These are phyloP conservation scores for Russula olivacea DNA, from an alignment of 768 basidiomycete genomes.

Conservation along the genomic window DNA sequence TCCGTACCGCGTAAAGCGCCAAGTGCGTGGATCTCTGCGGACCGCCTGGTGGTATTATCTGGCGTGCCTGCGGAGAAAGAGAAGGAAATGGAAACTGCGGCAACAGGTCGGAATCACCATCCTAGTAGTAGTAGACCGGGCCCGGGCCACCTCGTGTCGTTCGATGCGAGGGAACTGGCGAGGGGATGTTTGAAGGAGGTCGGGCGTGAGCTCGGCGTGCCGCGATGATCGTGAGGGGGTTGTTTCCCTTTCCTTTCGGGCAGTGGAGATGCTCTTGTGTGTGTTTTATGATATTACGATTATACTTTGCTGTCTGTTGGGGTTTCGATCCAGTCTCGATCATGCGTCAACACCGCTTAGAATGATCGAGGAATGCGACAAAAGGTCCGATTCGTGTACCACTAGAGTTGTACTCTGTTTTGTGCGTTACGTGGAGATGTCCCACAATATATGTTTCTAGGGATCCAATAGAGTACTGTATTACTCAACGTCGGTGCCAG, in stretches of 20 bases:
- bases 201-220: slow-evolving; percentile 68
- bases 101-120: not conserved
- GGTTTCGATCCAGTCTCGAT: no score
- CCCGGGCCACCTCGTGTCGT: slow-evolving; percentile 34
- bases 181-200: slow-evolving; percentile 61
- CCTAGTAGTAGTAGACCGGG: not conserved
- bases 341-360: no score
- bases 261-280: not conserved
- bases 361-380: no score
- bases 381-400: no score
- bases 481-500: no score
- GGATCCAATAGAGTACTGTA: no score
- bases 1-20: slow-evolving; percentile 66
- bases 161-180: slow-evolving; percentile 63
- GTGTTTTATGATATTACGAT: not conserved
- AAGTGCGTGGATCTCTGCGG: slow-evolving; percentile 51
- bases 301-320: not conserved
- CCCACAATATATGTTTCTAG: no score
- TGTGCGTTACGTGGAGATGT: no score
- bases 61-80: not conserved
- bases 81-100: not conserved
- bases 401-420: no score
- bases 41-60: slow-evolving; percentile 16
- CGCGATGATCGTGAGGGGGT: slow-evolving; percentile 23
- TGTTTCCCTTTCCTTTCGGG: not conserved